phyloP scores from a whole-genome alignment of 257 asterid genomes.

The Anisodus tanguticus region DNA sequence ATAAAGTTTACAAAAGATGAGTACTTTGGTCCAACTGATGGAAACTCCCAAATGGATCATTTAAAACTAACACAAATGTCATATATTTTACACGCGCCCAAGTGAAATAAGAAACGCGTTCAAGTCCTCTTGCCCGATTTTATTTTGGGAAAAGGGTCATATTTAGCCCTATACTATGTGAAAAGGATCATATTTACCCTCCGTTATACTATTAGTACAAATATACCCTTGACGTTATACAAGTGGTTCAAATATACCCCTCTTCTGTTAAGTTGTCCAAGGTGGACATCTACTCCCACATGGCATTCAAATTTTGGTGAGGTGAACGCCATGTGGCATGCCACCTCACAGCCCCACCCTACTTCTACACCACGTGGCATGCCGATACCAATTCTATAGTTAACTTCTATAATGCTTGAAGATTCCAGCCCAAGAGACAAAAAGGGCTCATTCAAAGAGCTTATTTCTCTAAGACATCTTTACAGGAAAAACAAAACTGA shows the following conservation, averaged over 20 bases:
- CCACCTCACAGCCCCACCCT: too few species aligned
- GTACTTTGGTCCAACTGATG: background rate
- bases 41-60: background rate
- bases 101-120: background rate
- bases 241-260: too few species aligned
- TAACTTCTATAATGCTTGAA: background rate
- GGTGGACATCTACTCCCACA: too few species aligned
- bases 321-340: too few species aligned
- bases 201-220: too few species aligned
- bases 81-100: background rate
- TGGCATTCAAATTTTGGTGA: too few species aligned
- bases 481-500: background rate
- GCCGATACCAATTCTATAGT: background rate
- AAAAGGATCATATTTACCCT: too few species aligned
- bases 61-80: background rate
- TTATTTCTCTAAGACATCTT: constrained; percentile 11
- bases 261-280: too few species aligned
- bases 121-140: background rate
- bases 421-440: background rate
- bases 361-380: too few species aligned
- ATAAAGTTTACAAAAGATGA: background rate
- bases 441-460: background rate
- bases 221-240: too few species aligned
- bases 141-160: too few species aligned
- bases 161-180: too few species aligned